Conservation (phyloP, 805 yeast genomes). For the Wickerhamiella occidentalis region DNA sequence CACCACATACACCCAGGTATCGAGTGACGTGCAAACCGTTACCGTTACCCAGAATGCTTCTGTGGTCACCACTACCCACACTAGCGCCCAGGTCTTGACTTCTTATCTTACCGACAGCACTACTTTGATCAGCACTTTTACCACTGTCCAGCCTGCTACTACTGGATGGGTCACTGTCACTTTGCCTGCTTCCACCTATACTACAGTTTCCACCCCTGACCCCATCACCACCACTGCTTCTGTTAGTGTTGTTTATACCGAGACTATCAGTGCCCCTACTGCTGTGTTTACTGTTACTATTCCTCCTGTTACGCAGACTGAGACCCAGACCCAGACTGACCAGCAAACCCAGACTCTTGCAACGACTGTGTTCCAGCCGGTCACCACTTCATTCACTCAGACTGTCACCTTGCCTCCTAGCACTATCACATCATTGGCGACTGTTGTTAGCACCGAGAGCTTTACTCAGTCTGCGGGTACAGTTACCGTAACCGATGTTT, state of each 20-base stretch:
- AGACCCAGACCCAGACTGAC: not conserved
- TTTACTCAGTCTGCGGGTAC: constrained; percentile 2
- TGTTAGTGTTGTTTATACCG: not conserved
- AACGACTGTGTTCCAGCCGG: constrained; percentile 4
- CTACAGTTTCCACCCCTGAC: constrained; percentile 1
- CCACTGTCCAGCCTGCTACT: not conserved
- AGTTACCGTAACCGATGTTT: constrained; percentile 4
- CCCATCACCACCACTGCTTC: not conserved
- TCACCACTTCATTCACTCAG: constrained; percentile 2
- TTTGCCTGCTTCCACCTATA: not conserved
- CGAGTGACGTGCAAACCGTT: not conserved
- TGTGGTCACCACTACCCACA: not conserved
- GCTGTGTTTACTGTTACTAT: constrained; percentile 1
- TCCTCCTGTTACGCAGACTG: constrained; percentile 1
- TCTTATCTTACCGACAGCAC: constrained; percentile 4
- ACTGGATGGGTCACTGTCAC: not conserved
- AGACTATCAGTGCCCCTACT: not conserved
- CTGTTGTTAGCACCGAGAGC: not conserved
- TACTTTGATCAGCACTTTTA: not conserved
- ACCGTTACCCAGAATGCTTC: constrained; percentile 5
- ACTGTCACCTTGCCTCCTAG: not conserved
- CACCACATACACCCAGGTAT: constrained; percentile 2
- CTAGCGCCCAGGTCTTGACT: constrained; percentile 4
- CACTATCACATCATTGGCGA: not conserved
- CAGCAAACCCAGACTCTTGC: not conserved